Conservation (phyloP, 2,329 filamentous ascomycete genomes). For the Tolypocladium sp. region DNA sequence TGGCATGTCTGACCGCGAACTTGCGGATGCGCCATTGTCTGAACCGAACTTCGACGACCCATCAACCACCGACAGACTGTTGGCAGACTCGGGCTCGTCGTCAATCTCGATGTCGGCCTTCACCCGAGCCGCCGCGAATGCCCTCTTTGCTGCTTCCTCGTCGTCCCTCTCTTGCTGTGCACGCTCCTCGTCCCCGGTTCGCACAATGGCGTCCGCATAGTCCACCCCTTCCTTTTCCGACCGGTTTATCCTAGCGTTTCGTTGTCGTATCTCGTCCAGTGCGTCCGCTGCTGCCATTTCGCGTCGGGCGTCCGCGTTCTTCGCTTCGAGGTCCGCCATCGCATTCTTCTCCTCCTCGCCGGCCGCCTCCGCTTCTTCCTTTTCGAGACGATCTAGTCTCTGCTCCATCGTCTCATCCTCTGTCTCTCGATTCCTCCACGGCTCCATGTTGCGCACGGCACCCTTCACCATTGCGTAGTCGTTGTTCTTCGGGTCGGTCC, state of each 20-base stretch:
- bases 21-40: not conserved
- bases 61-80: not conserved
- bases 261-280: slow-evolving; percentile 83
- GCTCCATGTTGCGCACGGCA: slow-evolving; percentile 87
- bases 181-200: slow-evolving; percentile 48
- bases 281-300: slow-evolving; percentile 98
- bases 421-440: slow-evolving; percentile 60
- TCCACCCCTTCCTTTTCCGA: slow-evolving; percentile 60
- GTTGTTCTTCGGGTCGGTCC: slow-evolving; percentile 90
- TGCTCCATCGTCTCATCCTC: slow-evolving; percentile 79
- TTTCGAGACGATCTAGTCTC: slow-evolving; percentile 72
- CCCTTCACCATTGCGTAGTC: slow-evolving; percentile 77
- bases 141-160: slow-evolving; percentile 67
- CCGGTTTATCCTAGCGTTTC: slow-evolving; percentile 81
- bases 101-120: slow-evolving; percentile 36
- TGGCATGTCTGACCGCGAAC: slow-evolving; percentile 10
- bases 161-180: slow-evolving; percentile 70
- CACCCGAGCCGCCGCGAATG: slow-evolving; percentile 59
- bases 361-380: slow-evolving; percentile 57
- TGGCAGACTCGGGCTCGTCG: slow-evolving; percentile 5
- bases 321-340: slow-evolving; percentile 91
- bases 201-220: slow-evolving; percentile 44
- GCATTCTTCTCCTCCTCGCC: slow-evolving; percentile 70
- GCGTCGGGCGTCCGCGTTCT: slow-evolving; percentile 82
- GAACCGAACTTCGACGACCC: not conserved